Percentiles rank a stretch among this genome's conserved stretches.
phyloP scores from a whole-genome alignment of 305 asterid species.

The Stenogyne calaminthoides region DNA sequence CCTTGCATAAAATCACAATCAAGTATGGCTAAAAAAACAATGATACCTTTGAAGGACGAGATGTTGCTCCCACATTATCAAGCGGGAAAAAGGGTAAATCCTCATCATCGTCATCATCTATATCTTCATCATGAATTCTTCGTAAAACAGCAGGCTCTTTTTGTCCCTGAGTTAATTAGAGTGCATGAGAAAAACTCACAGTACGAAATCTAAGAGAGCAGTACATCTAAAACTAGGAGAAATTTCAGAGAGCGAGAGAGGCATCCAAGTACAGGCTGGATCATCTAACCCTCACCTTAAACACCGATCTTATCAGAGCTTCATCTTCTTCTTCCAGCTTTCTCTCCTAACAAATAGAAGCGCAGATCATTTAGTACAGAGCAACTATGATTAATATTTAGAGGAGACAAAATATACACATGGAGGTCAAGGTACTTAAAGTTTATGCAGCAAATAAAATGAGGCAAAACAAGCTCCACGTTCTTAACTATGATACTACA shows the following conservation, averaged over 20 bases:
- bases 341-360: conserved; percentile 46
- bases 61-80: conserved; percentile 34
- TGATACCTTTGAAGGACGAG: conserved; percentile 46
- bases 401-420: neutral
- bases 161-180: conserved; percentile 45
- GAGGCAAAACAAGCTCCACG: neutral
- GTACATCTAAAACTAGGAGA: neutral
- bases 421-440: neutral
- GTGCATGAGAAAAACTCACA: neutral
- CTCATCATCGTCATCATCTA: conserved; percentile 52
- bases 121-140: conserved; percentile 66
- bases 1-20: neutral
- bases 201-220: conserved; percentile 8
- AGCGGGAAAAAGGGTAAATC: conserved; percentile 31
- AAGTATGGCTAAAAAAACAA: neutral
- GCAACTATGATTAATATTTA: neutral
- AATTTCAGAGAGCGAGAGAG: neutral
- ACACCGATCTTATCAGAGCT: conserved; percentile 60
- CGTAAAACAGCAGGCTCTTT: conserved; percentile 40
- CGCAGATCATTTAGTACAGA: neutral
- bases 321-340: conserved; percentile 72
- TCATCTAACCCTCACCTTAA: conserved; percentile 36
- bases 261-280: neutral
- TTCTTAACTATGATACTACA: neutral
- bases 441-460: neutral